These are phyloP conservation scores for Metschnikowia henanensis DNA, from an alignment of 805 yeast genomes.

Conservation along the genomic window DNA sequence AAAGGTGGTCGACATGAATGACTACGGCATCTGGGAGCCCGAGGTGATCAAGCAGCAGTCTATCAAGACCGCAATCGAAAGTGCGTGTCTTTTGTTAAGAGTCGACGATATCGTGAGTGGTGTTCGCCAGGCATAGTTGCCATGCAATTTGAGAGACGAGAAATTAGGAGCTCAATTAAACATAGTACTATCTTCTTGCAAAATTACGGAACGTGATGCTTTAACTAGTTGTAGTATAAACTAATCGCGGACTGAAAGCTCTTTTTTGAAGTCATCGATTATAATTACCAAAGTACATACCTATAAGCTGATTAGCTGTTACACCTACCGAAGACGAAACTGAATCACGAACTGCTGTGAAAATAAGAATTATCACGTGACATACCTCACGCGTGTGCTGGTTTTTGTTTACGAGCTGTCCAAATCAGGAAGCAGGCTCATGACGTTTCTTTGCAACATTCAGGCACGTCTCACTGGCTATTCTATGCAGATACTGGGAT, in stretches of 20 bases:
- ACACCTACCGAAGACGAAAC: no score
- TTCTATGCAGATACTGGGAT: constrained; percentile 5
- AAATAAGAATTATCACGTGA: no score
- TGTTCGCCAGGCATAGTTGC: constrained; percentile 53
- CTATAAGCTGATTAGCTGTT: no score
- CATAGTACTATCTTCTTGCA: neutral
- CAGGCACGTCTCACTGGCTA: constrained; percentile 4
- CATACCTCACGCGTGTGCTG: constrained; percentile 2
- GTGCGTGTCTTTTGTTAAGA: constrained; percentile 90
- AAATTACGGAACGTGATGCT: neutral
- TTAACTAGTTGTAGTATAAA: constrained; percentile 1
- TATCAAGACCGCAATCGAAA: constrained; percentile 96
- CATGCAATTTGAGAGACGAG: neutral
- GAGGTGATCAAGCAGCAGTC: constrained; percentile 97
- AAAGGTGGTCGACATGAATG: constrained; percentile 91
- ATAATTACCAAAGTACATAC: no score
- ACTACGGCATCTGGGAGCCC: constrained; percentile 98
- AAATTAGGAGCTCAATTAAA: neutral
- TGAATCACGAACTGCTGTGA: no score
- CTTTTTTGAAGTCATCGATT: no score
- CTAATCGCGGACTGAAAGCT: no score
- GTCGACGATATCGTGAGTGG: constrained; percentile 99
- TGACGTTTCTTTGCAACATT: constrained; percentile 1
- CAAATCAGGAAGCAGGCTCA: constrained; percentile 13
- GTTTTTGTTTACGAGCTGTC: constrained; percentile 9